These are phyloP conservation scores for Moelleriella libera DNA, from an alignment of 2,329 filamentous ascomycete genomes.

Conservation along the genomic window DNA sequence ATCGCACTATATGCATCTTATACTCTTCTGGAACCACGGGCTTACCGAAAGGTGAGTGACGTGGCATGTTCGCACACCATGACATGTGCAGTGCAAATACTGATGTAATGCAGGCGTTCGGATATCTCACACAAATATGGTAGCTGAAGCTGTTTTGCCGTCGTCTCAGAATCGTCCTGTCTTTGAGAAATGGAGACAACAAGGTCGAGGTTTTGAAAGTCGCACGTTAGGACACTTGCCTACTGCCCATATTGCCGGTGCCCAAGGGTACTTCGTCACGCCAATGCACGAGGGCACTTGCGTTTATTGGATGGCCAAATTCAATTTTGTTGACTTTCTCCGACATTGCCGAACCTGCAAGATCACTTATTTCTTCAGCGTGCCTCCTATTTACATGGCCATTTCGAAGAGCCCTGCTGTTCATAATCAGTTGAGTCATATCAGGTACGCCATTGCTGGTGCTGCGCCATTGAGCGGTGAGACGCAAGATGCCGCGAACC, in stretches of 20 bases:
- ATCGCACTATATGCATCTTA: constrained; percentile 25
- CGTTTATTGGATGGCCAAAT: constrained; percentile 49
- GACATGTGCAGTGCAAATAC: background rate
- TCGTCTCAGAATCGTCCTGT: constrained; percentile 14
- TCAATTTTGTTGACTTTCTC: constrained; percentile 42
- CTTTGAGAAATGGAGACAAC: constrained; percentile 11
- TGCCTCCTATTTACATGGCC: constrained; percentile 45
- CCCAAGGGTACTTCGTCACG: constrained; percentile 28
- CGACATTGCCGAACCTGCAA: constrained; percentile 31
- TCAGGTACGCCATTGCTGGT: constrained; percentile 33
- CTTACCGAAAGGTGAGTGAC: constrained; percentile 23
- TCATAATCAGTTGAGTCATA: constrained; percentile 36
- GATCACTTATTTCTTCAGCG: constrained; percentile 41
- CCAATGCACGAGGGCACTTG: constrained; percentile 26
- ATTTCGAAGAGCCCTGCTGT: constrained; percentile 43
- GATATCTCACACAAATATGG: constrained; percentile 29
- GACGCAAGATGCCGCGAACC: constrained; percentile 33
- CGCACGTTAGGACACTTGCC: constrained; percentile 28
- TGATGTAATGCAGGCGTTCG: constrained; percentile 16
- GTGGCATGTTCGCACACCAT: no score
- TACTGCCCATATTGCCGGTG: constrained; percentile 30
- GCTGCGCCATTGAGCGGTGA: constrained; percentile 43
- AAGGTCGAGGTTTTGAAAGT: constrained; percentile 13
- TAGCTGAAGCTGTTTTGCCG: constrained; percentile 20
- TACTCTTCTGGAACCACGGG: constrained; percentile 36